Percentiles rank a stretch among this genome's conserved stretches.
Conservation (phyloP, 2,329 filamentous ascomycete genomes). For the Trichoderma hamatum region DNA sequence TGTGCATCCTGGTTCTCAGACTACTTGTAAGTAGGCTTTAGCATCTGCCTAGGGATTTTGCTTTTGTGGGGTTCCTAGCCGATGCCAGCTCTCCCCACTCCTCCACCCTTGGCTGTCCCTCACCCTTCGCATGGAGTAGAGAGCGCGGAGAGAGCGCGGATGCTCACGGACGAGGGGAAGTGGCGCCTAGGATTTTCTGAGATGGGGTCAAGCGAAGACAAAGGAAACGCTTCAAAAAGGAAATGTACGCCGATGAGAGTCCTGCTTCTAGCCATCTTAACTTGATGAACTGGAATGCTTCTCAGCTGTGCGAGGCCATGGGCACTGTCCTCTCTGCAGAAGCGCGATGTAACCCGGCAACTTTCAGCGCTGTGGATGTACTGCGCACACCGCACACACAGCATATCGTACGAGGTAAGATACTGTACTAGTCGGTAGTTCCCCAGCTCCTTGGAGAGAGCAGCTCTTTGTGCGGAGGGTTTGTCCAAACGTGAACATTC, state of each 20-base stretch:
- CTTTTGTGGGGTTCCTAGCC: conserved; percentile 12
- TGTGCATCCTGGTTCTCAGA: conserved; percentile 16
- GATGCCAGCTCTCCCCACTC: conserved; percentile 14
- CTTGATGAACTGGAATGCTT: not conserved
- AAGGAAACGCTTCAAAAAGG: not conserved
- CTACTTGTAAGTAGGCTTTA: conserved; percentile 8
- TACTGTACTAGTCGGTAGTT: not conserved
- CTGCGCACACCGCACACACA: conserved; percentile 9
- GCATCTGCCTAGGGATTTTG: not conserved
- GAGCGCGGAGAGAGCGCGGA: not conserved
- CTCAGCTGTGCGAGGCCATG: not conserved
- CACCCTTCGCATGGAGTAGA: not conserved
- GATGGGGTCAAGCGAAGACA: not conserved
- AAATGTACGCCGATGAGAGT: not conserved
- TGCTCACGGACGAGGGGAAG: conserved; percentile 18
- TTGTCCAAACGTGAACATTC: not conserved
- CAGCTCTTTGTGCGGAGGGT: not conserved
- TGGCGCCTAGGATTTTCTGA: not conserved
- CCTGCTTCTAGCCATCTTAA: not conserved
- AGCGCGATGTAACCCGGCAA: conserved; percentile 4
- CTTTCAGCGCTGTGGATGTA: not conserved
- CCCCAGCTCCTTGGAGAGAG: not conserved
- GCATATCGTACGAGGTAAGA: no score
- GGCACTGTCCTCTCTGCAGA: not conserved
- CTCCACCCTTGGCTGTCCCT: not conserved